Conservation (phyloP, 257 asterid species). For the Cordia subcordata region DNA sequence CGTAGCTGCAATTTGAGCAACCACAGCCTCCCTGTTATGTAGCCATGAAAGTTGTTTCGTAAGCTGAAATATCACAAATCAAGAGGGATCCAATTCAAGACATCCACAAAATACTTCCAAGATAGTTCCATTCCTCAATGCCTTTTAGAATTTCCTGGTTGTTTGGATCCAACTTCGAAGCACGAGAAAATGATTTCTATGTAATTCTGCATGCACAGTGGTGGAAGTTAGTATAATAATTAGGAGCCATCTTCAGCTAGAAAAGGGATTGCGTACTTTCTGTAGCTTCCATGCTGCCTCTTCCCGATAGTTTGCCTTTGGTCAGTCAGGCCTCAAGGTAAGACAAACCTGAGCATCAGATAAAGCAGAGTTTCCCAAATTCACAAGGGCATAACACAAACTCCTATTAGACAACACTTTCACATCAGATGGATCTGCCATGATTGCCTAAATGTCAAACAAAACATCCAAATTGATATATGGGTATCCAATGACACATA, state of each 20-base stretch:
- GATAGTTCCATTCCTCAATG: too few relatives aligned
- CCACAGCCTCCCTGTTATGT: not conserved
- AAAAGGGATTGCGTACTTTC: too few relatives aligned
- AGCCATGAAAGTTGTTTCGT: not conserved
- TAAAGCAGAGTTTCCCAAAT: constrained; percentile 10
- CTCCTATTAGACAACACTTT: constrained; percentile 14
- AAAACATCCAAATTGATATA: too few relatives aligned
- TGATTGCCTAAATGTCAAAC: too few relatives aligned
- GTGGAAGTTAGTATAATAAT: too few relatives aligned
- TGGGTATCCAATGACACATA: too few relatives aligned
- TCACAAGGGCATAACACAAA: constrained; percentile 11
- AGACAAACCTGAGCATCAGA: constrained; percentile 28
- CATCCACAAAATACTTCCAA: not conserved
- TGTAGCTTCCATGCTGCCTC: constrained; percentile 23
- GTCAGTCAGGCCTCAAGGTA: constrained; percentile 14
- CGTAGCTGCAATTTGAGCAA: not conserved
- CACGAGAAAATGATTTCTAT: too few relatives aligned
- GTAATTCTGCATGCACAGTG: too few relatives aligned
- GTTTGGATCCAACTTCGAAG: too few relatives aligned
- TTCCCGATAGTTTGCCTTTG: constrained; percentile 26
- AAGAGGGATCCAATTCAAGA: not conserved
- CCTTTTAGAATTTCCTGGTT: too few relatives aligned
- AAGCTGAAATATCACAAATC: not conserved
- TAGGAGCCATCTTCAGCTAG: too few relatives aligned
- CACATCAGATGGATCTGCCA: not conserved